phyloP scores from a whole-genome alignment of 2,329 filamentous ascomycete species.

The Ophiostoma sp. region DNA sequence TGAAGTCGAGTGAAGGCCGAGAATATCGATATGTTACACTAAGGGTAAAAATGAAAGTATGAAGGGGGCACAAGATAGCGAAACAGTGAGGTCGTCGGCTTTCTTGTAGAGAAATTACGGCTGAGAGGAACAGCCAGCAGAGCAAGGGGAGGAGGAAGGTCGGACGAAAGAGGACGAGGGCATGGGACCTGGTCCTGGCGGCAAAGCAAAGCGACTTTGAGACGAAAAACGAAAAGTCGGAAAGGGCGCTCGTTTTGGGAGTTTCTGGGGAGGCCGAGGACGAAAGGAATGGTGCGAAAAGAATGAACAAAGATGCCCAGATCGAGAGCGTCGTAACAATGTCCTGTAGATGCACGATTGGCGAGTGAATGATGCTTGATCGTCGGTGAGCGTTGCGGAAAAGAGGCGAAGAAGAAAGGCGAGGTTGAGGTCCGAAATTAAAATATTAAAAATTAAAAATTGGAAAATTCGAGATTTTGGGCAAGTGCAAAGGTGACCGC shows the following conservation, averaged over 20 bases:
- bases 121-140: background rate
- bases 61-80: background rate
- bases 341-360: constrained; percentile 1
- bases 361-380: background rate
- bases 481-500: constrained; percentile 15
- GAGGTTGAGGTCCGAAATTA: constrained; percentile 19
- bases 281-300: background rate
- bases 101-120: background rate
- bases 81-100: background rate
- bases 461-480: constrained; percentile 22
- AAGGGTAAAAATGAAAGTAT: background rate
- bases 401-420: background rate
- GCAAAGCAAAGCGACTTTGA: background rate
- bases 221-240: background rate
- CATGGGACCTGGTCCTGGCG: constrained; percentile 1
- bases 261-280: background rate
- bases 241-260: background rate
- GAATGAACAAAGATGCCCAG: background rate
- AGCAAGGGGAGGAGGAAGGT: background rate
- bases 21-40: background rate
- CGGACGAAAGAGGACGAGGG: constrained; percentile 7
- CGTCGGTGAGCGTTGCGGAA: background rate
- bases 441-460: constrained; percentile 16
- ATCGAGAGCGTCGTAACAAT: background rate
- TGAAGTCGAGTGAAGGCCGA: background rate